These are phyloP conservation scores for Gossypium thurberi DNA, from an alignment of 345 rosid species.

Conservation along the genomic window DNA sequence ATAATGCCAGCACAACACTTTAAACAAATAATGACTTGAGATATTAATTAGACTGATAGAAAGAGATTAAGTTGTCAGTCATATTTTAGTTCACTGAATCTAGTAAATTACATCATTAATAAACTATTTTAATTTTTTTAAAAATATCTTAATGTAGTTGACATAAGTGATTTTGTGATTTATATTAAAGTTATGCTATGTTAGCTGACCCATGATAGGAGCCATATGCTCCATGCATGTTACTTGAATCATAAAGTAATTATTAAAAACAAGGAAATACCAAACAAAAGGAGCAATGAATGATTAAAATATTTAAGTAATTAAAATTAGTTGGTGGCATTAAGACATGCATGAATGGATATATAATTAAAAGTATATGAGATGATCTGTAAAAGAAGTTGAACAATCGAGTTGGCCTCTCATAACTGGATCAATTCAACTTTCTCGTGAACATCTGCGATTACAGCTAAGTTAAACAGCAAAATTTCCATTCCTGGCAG, in stretches of 20 bases:
- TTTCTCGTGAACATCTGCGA: slow-evolving; percentile 11
- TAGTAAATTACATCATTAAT: background rate
- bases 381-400: slow-evolving; percentile 9
- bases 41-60: too few relatives aligned
- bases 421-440: slow-evolving; percentile 2
- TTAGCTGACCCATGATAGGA: background rate
- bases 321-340: slow-evolving; percentile 22
- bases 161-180: too few relatives aligned
- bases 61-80: too few relatives aligned
- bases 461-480: slow-evolving; percentile 14
- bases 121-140: too few relatives aligned
- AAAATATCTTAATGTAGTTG: too few relatives aligned
- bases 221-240: background rate
- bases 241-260: background rate
- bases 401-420: slow-evolving; percentile 14
- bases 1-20: background rate
- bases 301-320: background rate
- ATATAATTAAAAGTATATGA: slow-evolving; percentile 7
- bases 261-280: too few relatives aligned
- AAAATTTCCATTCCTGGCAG: too few relatives aligned
- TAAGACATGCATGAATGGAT: background rate
- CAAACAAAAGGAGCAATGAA: background rate
- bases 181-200: too few relatives aligned
- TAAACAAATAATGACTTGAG: background rate
- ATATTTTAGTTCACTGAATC: background rate